Evolutionary conservation across 192 early-diverging fungal species (phyloP).

Genomic region (Gaertneriomyces semiglobifer): DNA sequence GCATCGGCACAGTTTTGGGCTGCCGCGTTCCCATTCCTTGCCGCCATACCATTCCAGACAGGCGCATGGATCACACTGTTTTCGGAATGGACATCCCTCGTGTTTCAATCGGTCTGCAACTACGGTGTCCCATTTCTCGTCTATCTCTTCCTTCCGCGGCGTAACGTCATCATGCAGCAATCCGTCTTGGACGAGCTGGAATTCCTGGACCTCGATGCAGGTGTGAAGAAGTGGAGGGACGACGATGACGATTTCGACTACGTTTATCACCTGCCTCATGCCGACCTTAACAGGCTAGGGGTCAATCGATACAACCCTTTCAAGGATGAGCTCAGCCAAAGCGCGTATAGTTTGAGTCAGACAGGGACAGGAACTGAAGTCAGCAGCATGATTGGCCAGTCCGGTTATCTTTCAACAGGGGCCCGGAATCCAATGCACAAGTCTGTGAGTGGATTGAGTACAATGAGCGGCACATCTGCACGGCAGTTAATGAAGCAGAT

Average conservation of each 20-base stretch:
- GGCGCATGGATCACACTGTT: constrained; percentile 53
- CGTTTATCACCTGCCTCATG: constrained; percentile 50
- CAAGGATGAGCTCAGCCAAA: constrained; percentile 6
- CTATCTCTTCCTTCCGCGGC: constrained; percentile 54
- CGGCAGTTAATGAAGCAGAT: constrained; percentile 27
- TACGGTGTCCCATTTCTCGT: constrained; percentile 67
- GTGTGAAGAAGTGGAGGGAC: constrained; percentile 34
- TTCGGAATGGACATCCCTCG: constrained; percentile 61
- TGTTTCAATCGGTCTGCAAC: constrained; percentile 64
- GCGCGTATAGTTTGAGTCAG: neutral
- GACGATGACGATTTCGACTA: constrained; percentile 53
- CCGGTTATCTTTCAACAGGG: constrained; percentile 10
- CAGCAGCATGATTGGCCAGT: neutral
- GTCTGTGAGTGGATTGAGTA: constrained; percentile 13
- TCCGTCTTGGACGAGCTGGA: constrained; percentile 53
- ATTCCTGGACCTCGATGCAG: constrained; percentile 44
- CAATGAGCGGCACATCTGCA: constrained; percentile 13
- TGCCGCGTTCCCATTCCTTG: constrained; percentile 56
- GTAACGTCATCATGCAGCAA: constrained; percentile 48
- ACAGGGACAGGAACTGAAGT: neutral
- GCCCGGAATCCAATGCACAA: constrained; percentile 15
- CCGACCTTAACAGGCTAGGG: constrained; percentile 34
- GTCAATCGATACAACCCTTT: constrained; percentile 39
- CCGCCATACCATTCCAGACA: constrained; percentile 67
- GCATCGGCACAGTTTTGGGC: constrained; percentile 54